Evolutionary conservation across 345 rosid species (phyloP), one percentile per base, ranked within the genome.

Genomic region (Kernera saxatilis): DNA sequence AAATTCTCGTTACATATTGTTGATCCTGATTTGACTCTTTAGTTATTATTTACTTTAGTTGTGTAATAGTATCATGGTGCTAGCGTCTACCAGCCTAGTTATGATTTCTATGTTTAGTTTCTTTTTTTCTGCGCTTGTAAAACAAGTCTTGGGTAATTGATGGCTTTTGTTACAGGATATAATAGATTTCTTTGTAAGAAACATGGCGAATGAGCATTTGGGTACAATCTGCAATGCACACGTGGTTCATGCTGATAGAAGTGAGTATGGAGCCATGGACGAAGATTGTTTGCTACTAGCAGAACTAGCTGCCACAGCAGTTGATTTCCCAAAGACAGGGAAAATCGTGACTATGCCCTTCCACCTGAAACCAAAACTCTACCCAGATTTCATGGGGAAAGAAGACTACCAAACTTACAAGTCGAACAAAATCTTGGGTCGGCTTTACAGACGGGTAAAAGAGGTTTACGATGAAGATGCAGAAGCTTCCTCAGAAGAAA

Each of bases 341-440:
- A 89, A 78, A 75, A 29, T 86, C 1, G 96, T 89, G 26, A 25
- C 76, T 5, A 81, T 93, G 94, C 98, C 96, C 17, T 21, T 54
- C 26, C 44, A 80, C 44, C 59, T 91, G 59, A 91, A 82, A 76
- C 98, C 97, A 4, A 82, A 89, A 59, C 57, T 74, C 48, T 93
- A 93, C 69, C 98, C 96, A 2, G 97, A 93, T 75, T 93, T 87
- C 77, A 89, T 91, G 97, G 96, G 93, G 1, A 91, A 93, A 76
- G 91, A 84, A 55, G 88, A 81, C 1, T 61, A 67, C 59, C 96
- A 84, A 41, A 84, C 94, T 2, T 93, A 93, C 82, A 82, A 76
- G 69, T 93, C 97, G 0, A 66, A 26, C 3, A 93, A 91, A 76
- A 85, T 91, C 49, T 64, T 89, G 74, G 98, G 98, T 64, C 86